Evolutionary conservation across 2,329 filamentous ascomycete species (phyloP).

Genomic region (Aureobasidium sp.): DNA sequence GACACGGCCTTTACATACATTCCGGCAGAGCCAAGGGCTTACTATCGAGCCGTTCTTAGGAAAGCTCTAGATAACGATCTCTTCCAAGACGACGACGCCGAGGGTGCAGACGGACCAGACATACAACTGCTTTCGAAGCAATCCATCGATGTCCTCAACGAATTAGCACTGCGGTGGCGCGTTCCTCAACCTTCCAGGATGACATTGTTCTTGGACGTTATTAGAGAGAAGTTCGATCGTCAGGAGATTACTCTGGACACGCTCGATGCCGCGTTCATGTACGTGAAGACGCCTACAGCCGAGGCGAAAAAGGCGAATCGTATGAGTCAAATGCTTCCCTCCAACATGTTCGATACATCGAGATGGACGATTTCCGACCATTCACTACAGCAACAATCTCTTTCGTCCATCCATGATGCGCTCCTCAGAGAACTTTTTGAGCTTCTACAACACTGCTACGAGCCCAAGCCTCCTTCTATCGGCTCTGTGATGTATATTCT

Average conservation of each 20-base stretch:
- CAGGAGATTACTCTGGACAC: conserved; percentile 74
- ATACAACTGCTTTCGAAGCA: conserved; percentile 60
- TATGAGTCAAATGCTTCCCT: conserved; percentile 38
- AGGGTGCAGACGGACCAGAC: conserved; percentile 40
- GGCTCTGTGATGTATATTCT: conserved; percentile 73
- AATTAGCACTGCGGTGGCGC: conserved; percentile 82
- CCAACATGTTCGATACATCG: conserved; percentile 40
- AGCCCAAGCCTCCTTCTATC: conserved; percentile 74
- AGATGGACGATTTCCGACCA: conserved; percentile 44
- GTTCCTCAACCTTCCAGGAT: conserved; percentile 74
- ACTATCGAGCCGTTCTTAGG: conserved; percentile 74
- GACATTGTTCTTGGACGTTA: conserved; percentile 75
- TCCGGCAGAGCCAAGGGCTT: conserved; percentile 70
- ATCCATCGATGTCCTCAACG: conserved; percentile 73
- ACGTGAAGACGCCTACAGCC: conserved; percentile 60
- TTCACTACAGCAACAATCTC: conserved; percentile 60
- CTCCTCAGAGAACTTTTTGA: conserved; percentile 82
- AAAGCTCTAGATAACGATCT: conserved; percentile 61
- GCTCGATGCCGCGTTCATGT: conserved; percentile 73
- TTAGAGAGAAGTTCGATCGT: conserved; percentile 75
- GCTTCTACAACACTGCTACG: conserved; percentile 80
- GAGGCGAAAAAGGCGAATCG: conserved; percentile 50
- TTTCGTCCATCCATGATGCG: conserved; percentile 69
- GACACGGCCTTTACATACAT: conserved; percentile 79
- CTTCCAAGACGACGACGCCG: conserved; percentile 41